Conservation (phyloP, 805 yeast species). For the Candida schatavii region DNA sequence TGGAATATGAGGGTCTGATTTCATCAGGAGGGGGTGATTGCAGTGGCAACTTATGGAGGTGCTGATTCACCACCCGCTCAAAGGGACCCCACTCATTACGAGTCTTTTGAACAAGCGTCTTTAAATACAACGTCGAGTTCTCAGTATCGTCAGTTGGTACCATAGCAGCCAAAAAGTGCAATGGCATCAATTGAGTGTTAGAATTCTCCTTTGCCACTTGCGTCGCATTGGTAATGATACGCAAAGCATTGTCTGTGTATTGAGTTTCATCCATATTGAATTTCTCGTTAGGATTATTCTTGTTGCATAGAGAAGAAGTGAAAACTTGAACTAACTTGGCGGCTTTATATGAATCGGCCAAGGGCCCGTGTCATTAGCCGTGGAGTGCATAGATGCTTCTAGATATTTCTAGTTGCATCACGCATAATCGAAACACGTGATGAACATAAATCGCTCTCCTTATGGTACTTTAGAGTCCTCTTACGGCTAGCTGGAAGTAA, state of each 20-base stretch:
- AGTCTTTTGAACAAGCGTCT: constrained; percentile 80
- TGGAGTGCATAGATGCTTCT: too few species aligned
- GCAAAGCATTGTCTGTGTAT: constrained; percentile 91
- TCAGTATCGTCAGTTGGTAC: constrained; percentile 58
- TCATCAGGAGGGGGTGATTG: constrained; percentile 89
- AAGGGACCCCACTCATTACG: constrained; percentile 83
- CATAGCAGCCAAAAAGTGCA: constrained; percentile 91
- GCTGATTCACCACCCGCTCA: constrained; percentile 76
- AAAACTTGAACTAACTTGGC: too few species aligned
- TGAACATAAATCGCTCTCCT: too few species aligned
- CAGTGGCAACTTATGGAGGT: constrained; percentile 78
- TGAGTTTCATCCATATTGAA: constrained; percentile 64
- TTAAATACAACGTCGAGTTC: constrained; percentile 54
- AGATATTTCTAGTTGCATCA: too few species aligned
- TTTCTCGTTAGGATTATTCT: too few species aligned
- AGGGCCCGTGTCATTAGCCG: too few species aligned
- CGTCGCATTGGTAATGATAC: constrained; percentile 73
- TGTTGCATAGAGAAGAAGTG: too few species aligned
- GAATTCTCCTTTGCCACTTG: constrained; percentile 81
- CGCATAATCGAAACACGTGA: too few species aligned
- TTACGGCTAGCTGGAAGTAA: too few species aligned
- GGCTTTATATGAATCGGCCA: too few species aligned
- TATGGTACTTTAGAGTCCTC: too few species aligned
- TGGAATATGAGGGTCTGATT: constrained; percentile 69
- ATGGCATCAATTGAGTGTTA: constrained; percentile 80